These are phyloP conservation scores for Candida sp. DNA, from an alignment of 1,139 yeast genomes.

Conservation along the genomic window DNA sequence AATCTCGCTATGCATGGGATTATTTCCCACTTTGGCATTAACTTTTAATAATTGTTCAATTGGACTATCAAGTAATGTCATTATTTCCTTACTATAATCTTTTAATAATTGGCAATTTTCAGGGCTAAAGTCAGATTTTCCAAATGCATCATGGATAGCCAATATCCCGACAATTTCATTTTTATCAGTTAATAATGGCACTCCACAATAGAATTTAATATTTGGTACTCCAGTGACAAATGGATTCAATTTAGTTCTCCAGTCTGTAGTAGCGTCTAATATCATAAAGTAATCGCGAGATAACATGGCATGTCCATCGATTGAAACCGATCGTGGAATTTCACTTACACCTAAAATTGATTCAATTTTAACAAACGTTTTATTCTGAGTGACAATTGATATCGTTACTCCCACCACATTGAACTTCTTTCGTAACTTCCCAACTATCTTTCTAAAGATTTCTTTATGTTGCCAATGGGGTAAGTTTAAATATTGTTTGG, in stretches of 20 bases:
- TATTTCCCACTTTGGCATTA: slow-evolving; percentile 5
- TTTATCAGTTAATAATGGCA: slow-evolving; percentile 43
- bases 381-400: slow-evolving; percentile 49
- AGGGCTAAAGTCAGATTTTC: slow-evolving; percentile 35
- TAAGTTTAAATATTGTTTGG: slow-evolving; percentile 34
- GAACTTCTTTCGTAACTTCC: slow-evolving; percentile 31
- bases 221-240: slow-evolving; percentile 59
- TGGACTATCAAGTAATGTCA: slow-evolving; percentile 39
- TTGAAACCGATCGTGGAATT: slow-evolving; percentile 52
- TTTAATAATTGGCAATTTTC: slow-evolving; percentile 32
- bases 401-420: slow-evolving; percentile 53
- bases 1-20: slow-evolving; percentile 15
- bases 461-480: slow-evolving; percentile 51
- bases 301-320: slow-evolving; percentile 66
- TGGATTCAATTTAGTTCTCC: slow-evolving; percentile 63
- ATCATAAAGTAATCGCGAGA: slow-evolving; percentile 53
- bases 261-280: slow-evolving; percentile 59
- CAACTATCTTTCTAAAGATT: slow-evolving; percentile 36
- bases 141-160: slow-evolving; percentile 54
- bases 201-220: slow-evolving; percentile 61
- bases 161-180: slow-evolving; percentile 53
- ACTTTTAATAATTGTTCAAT: slow-evolving; percentile 11
- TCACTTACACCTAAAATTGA: slow-evolving; percentile 43
- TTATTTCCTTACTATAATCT: slow-evolving; percentile 37
- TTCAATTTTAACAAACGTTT: slow-evolving; percentile 48